A percentile compares a stretch with the other conserved stretches of the same genome.
These are phyloP conservation scores for Phoma sp. DNA, from an alignment of 2,329 filamentous ascomycete species.

Conservation along the genomic window DNA sequence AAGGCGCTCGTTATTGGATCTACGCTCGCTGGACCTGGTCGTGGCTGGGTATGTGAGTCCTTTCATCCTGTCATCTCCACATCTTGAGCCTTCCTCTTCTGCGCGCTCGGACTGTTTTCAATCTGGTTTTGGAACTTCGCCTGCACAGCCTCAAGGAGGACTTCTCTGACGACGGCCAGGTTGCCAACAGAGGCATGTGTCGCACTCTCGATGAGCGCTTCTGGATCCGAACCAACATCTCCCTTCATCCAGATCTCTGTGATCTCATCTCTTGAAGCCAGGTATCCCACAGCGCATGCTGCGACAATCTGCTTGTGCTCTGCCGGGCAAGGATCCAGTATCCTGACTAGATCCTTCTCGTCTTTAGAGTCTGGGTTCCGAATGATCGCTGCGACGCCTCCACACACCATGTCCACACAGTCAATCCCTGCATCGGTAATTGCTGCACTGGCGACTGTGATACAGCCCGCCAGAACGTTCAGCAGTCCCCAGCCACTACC, in stretches of 20 bases:
- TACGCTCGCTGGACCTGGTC: neutral
- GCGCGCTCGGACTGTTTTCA: conserved; percentile 20
- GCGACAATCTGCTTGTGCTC: conserved; percentile 81
- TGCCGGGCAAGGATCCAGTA: conserved; percentile 82
- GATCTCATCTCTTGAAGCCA: conserved; percentile 86
- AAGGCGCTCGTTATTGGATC: neutral
- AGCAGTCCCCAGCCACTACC: conserved; percentile 82
- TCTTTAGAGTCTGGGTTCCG: conserved; percentile 37
- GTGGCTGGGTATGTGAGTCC: neutral
- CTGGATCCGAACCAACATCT: conserved; percentile 57
- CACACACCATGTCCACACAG: conserved; percentile 87
- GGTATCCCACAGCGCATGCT: conserved; percentile 88
- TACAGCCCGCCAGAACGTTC: conserved; percentile 89
- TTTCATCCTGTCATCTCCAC: conserved; percentile 45
- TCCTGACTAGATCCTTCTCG: conserved; percentile 54
- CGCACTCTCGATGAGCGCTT: conserved; percentile 67
- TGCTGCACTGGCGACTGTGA: conserved; percentile 91
- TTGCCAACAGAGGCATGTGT: conserved; percentile 68
- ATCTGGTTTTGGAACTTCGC: conserved; percentile 39
- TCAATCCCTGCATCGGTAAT: conserved; percentile 95
- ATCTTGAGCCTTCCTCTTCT: conserved; percentile 40
- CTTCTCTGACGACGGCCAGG: conserved; percentile 66
- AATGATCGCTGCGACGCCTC: conserved; percentile 86
- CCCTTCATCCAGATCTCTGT: conserved; percentile 96
- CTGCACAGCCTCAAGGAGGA: conserved; percentile 61